Percentiles rank a stretch among this genome's conserved stretches.
Conservation (phyloP, 139 green algal genomes). For the Edaphochlamys debaryana region DNA sequence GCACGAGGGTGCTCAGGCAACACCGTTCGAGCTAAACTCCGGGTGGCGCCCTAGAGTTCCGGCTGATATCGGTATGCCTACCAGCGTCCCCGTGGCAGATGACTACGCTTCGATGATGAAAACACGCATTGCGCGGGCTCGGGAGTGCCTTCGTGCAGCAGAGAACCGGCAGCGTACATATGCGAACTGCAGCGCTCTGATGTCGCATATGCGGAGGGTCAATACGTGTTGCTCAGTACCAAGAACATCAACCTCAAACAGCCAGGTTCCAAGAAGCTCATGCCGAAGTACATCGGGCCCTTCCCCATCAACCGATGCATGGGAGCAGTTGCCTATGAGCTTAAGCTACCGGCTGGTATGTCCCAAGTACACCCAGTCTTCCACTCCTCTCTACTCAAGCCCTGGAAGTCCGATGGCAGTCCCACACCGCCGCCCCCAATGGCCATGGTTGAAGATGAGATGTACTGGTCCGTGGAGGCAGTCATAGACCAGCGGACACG, state of each 20-base stretch:
- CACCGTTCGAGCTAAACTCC: conserved; percentile 58
- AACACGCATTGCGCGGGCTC: neutral
- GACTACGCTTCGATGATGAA: neutral
- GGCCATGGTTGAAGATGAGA: neutral
- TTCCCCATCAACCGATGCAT: conserved; percentile 30
- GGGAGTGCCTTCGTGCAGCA: conserved; percentile 5
- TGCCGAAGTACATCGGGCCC: conserved; percentile 54
- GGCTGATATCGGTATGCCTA: too few relatives aligned
- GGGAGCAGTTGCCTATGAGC: conserved; percentile 7
- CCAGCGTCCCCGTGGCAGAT: neutral
- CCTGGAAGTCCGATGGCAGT: neutral
- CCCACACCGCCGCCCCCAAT: neutral
- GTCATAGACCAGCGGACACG: neutral
- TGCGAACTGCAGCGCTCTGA: neutral
- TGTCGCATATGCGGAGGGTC: neutral
- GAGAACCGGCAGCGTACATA: conserved; percentile 27
- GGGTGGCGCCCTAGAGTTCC: neutral
- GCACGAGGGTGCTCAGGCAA: conserved; percentile 29
- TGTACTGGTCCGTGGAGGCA: neutral
- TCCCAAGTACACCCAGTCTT: conserved; percentile 52
- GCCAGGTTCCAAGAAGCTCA: conserved; percentile 45
- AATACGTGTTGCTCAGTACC: conserved; percentile 44
- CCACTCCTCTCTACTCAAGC: conserved; percentile 37
- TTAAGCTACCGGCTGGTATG: conserved; percentile 42
- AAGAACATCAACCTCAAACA: conserved; percentile 36